phyloP scores from a whole-genome alignment of 176 grass and related monocot genomes.

The Aegilops sharonensis region DNA sequence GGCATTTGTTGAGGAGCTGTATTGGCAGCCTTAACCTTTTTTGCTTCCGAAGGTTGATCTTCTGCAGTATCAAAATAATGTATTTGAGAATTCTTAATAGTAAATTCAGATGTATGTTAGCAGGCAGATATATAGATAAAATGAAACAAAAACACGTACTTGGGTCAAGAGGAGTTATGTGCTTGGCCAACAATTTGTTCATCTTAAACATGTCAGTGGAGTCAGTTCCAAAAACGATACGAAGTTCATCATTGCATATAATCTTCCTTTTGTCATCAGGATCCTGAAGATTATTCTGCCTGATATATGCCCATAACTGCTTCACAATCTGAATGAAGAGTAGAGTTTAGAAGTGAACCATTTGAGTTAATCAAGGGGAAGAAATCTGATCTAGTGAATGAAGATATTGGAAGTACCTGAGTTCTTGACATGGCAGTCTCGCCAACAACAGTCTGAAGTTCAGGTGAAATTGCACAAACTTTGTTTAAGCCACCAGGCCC shows the following conservation, averaged over 20 bases:
- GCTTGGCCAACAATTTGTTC: constrained; percentile 98
- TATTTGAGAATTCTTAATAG: constrained; percentile 18
- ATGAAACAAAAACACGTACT: constrained; percentile 37
- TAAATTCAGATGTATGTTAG: constrained; percentile 15
- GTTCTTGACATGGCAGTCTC: constrained; percentile 96
- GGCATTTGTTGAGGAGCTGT: constrained; percentile 31
- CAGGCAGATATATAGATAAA: constrained; percentile 22
- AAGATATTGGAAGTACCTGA: constrained; percentile 46
- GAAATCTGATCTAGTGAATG: not conserved
- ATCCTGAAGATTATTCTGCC: constrained; percentile 98
- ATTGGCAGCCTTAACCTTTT: constrained; percentile 49
- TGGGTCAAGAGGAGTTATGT: constrained; percentile 84
- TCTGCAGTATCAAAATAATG: constrained; percentile 45
- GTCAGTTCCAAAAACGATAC: constrained; percentile 87
- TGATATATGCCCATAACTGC: constrained; percentile 94
- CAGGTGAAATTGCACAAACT: constrained; percentile 94
- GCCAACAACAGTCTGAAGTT: constrained; percentile 93
- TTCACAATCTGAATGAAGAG: constrained; percentile 84
- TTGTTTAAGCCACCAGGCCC: constrained; percentile 95
- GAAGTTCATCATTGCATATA: constrained; percentile 95
- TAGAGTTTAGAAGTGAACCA: not conserved
- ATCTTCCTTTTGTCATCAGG: constrained; percentile 99
- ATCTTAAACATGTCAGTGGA: constrained; percentile 99
- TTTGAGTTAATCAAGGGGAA: not conserved
- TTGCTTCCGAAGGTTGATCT: constrained; percentile 40